Base-by-base conservation (phyloP, 768 basidiomycete genomes). In the Amanita subjunquillea region DNA sequence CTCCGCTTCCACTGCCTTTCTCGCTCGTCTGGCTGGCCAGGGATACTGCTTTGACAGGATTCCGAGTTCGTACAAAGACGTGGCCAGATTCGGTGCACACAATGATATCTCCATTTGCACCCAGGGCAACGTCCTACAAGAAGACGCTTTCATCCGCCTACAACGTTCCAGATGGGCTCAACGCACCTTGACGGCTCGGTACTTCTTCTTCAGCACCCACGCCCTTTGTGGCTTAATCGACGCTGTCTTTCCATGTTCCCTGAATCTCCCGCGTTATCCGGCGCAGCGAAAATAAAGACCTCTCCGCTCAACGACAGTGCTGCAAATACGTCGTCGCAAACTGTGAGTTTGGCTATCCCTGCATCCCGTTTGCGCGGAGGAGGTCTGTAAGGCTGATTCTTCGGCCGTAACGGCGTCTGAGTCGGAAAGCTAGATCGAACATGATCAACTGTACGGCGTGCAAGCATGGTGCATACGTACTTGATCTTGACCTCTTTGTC, bases 41-140 rank as follows among this genome's bases (percentile, higher is more conserved):
- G n/a, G n/a, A 25, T 9, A 44, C 10, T 2, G 23, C 44, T 8
- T 63, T 62, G 54, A 67, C 70, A 5, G 65, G 55, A 54, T 69
- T 80, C 25, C 91, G 78, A 17, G 82, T 75, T 22, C 93, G 85
- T 22, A 94, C 76, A 62, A 87, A 97, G 30, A 95, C 93, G 59
- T 97, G 93, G 0, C 95, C 95, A 3, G 95, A 94, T 56, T 87
- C 82, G 1, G 95, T 98, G 68, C 91, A 96, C 43, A 98, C 77
- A 62, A 96, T 85, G 61, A 96, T 79, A 13, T 86, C 80, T 3
- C 93, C 91, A 57, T 96, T 92, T 1, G 82, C 72, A 17, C 91
- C 91, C 12, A 97, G 72, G 0, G 91, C 92, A 7, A 95, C 87
- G 59, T 98, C 95, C 83, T 87, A 58, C 1, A 58, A 2, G 3